Percentiles rank a stretch among this genome's conserved stretches.
These are phyloP conservation scores for Grosmannia serpens DNA, from an alignment of 2,329 filamentous ascomycete species.

Conservation along the genomic window DNA sequence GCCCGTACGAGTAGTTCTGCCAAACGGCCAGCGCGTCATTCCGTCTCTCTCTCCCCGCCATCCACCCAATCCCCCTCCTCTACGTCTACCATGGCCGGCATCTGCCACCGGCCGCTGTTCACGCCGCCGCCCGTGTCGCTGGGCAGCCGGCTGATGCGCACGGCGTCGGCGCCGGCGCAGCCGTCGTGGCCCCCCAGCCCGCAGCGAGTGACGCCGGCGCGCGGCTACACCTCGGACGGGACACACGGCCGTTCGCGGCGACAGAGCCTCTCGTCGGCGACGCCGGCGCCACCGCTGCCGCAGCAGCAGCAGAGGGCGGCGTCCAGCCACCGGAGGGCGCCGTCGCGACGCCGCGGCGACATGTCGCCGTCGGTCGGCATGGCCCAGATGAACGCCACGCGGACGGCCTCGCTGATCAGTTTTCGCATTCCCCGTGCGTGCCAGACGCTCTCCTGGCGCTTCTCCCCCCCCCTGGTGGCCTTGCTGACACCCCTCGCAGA, in stretches of 20 bases:
- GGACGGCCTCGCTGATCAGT: conserved; percentile 3
- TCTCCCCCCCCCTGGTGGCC: neutral
- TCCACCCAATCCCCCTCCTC: too few species aligned
- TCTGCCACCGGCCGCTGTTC: neutral
- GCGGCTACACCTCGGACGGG: neutral
- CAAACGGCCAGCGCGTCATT: too few species aligned
- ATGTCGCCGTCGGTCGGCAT: conserved; percentile 8
- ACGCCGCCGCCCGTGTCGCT: neutral
- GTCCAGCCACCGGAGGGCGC: neutral
- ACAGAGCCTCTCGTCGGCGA: too few species aligned
- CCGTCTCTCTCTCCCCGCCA: neutral
- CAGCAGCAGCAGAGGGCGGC: neutral
- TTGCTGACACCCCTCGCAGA: conserved; percentile 18
- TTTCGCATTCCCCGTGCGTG: conserved; percentile 12
- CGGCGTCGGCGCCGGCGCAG: neutral
- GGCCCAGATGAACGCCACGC: neutral
- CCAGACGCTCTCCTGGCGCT: neutral
- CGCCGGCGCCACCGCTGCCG: too few species aligned
- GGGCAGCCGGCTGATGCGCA: neutral
- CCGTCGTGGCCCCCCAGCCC: neutral
- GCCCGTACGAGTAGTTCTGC: too few species aligned
- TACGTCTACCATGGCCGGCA: neutral
- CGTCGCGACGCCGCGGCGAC: neutral
- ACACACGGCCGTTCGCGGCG: too few species aligned
- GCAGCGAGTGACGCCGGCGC: neutral